phyloP scores from a whole-genome alignment of 176 grass and related monocot genomes.

The Themeda triandra region DNA sequence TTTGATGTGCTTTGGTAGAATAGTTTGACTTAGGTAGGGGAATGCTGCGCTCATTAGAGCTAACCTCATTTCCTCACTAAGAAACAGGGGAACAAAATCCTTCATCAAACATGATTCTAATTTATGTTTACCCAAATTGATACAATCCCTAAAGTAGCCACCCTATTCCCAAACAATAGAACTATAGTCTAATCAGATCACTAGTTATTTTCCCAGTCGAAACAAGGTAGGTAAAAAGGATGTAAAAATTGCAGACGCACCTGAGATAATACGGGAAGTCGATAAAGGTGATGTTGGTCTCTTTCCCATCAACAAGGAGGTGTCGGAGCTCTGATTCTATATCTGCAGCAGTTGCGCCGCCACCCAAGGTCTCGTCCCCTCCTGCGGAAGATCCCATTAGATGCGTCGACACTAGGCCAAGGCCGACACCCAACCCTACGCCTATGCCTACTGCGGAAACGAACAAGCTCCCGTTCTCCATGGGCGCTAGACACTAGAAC shows the following conservation, averaged over 20 bases:
- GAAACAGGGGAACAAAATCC: slow-evolving; percentile 10
- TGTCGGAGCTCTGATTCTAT: slow-evolving; percentile 47
- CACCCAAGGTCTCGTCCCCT: neutral
- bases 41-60: slow-evolving; percentile 71
- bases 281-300: slow-evolving; percentile 49
- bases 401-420: slow-evolving; percentile 27
- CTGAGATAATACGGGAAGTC: slow-evolving; percentile 83
- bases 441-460: slow-evolving; percentile 21
- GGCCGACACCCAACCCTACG: slow-evolving; percentile 32
- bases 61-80: slow-evolving; percentile 58
- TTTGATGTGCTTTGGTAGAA: slow-evolving; percentile 52
- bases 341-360: neutral
- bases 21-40: slow-evolving; percentile 49
- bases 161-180: neutral
- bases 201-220: neutral
- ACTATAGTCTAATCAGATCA: slow-evolving; percentile 8
- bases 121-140: neutral
- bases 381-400: neutral
- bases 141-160: neutral
- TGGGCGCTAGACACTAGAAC: neutral
- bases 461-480: slow-evolving; percentile 19
- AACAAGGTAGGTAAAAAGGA: neutral
- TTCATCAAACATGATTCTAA: slow-evolving; percentile 4
- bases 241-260: slow-evolving; percentile 5
- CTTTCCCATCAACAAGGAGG: slow-evolving; percentile 52